Percentiles rank a stretch among this genome's conserved stretches.
phyloP scores from a whole-genome alignment of 768 basidiomycete genomes.

The Omphalotus guepiniiformis region DNA sequence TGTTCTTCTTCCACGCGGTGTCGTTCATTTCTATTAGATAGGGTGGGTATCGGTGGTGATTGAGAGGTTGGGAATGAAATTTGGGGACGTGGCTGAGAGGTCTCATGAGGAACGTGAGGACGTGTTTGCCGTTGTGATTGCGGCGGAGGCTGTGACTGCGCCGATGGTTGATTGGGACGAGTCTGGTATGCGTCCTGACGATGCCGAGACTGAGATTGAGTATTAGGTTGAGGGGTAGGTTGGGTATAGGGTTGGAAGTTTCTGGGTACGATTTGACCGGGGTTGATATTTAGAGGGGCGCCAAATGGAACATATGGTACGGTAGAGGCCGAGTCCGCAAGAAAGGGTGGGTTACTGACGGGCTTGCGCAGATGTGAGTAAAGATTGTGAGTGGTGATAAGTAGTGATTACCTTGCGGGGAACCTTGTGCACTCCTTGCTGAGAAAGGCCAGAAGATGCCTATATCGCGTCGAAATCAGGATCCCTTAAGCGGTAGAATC shows the following conservation, averaged over 20 bases:
- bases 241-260: slow-evolving; percentile 19
- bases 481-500: not conserved
- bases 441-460: too few species aligned
- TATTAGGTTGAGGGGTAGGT: not conserved
- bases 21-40: slow-evolving; percentile 4
- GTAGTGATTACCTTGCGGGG: not conserved
- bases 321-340: not conserved
- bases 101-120: not conserved
- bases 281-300: slow-evolving; percentile 46
- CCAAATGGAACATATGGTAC: slow-evolving; percentile 18
- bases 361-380: not conserved
- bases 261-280: slow-evolving; percentile 54
- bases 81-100: not conserved
- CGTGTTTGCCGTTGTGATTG: not conserved
- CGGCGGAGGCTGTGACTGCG: not conserved
- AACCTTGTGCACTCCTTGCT: too few species aligned
- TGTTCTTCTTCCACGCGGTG: too few species aligned
- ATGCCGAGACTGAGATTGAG: not conserved
- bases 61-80: not conserved
- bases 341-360: not conserved
- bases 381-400: not conserved
- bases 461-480: not conserved
- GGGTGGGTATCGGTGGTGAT: not conserved
- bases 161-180: not conserved
- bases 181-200: not conserved